Conservation (phyloP, 1,284 basidiomycete species). For the Puccinia hordei region DNA sequence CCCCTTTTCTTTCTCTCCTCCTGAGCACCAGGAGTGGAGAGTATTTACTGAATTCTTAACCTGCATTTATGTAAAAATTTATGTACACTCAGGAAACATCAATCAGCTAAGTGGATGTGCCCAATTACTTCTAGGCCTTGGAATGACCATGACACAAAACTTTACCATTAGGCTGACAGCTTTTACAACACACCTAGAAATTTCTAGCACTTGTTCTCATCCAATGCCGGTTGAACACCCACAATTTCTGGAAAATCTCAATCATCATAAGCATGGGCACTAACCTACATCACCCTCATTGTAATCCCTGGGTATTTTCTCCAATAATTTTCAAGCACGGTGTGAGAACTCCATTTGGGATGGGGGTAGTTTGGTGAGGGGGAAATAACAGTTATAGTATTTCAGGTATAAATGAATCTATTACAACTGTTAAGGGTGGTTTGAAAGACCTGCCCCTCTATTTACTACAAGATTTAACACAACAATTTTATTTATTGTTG, state of each 20-base stretch:
- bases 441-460: too few species aligned
- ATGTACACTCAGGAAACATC: background rate
- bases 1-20: background rate
- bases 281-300: slow-evolving; percentile 1
- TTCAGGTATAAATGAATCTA: too few species aligned
- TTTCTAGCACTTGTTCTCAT: background rate
- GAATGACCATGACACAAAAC: too few species aligned
- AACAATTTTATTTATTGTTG: too few species aligned
- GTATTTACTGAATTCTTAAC: background rate
- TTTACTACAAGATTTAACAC: too few species aligned
- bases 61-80: background rate
- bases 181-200: background rate
- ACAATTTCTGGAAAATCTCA: background rate
- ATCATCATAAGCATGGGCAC: background rate
- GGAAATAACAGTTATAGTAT: too few species aligned
- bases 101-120: background rate
- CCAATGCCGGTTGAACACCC: background rate
- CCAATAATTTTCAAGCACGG: background rate
- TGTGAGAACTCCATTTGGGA: too few species aligned
- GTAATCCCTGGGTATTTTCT: background rate
- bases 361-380: too few species aligned
- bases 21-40: background rate
- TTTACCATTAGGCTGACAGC: background rate
- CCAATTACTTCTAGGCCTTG: background rate
- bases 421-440: too few species aligned